Evolutionary conservation across 768 basidiomycete genomes (phyloP).

Genomic region (Cubamyces sp.): DNA sequence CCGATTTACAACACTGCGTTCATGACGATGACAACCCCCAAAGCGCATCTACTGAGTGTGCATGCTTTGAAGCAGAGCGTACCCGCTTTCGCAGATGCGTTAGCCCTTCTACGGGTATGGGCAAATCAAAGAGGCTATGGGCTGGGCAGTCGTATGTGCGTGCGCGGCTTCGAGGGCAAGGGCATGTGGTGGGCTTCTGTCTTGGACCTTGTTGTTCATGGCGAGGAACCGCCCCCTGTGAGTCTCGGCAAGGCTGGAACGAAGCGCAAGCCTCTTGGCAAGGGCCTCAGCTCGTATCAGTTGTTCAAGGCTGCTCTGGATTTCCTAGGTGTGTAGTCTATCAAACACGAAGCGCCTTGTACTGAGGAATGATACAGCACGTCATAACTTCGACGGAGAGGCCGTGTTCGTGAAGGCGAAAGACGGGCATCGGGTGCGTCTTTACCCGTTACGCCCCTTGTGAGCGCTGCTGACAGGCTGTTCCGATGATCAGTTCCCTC

Average conservation of each 20-base stretch:
- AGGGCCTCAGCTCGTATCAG: slow-evolving; percentile 88
- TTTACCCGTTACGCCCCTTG: background rate
- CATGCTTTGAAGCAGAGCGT: slow-evolving; percentile 50
- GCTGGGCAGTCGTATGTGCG: slow-evolving; percentile 55
- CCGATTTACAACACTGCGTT: slow-evolving; percentile 83
- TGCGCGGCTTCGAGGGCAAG: slow-evolving; percentile 70
- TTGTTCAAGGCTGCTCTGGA: slow-evolving; percentile 85
- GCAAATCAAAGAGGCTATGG: slow-evolving; percentile 84
- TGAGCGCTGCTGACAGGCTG: too few relatives aligned
- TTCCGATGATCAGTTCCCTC: slow-evolving; percentile 50
- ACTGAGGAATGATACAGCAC: slow-evolving; percentile 48
- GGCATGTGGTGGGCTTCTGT: slow-evolving; percentile 73
- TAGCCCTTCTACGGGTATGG: slow-evolving; percentile 87
- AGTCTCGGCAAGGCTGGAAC: slow-evolving; percentile 28
- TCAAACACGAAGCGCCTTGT: background rate
- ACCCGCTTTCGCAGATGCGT: slow-evolving; percentile 71
- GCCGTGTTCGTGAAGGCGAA: slow-evolving; percentile 62
- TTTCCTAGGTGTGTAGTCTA: slow-evolving; percentile 67
- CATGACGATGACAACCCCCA: slow-evolving; percentile 53
- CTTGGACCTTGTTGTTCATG: slow-evolving; percentile 61
- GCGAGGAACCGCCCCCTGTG: slow-evolving; percentile 56
- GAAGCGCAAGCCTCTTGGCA: slow-evolving; percentile 66
- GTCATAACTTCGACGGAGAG: slow-evolving; percentile 64
- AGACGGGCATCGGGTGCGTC: slow-evolving; percentile 57
- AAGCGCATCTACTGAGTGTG: slow-evolving; percentile 50